Base-by-base conservation (phyloP, 192 early-diverging fungal genomes). In the Coemansia sp. region DNA sequence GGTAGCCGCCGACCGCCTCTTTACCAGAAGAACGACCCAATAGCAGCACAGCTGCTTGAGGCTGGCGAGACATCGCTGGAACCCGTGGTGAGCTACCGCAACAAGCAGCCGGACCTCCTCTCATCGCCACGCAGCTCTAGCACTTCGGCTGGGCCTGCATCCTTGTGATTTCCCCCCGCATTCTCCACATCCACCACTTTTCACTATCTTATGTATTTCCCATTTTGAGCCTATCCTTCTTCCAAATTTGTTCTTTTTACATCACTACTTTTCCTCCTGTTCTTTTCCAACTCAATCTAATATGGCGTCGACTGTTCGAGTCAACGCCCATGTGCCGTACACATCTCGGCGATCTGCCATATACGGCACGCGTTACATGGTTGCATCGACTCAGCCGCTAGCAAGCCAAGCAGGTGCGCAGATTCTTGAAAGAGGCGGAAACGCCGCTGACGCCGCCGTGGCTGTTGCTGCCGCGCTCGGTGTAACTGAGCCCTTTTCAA, bases 371-470 rank as follows among this genome's bases (percentile, higher is more conserved):
- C 84, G 82, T 21, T 89, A 86, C 59, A 90, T 93, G 82, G 90
- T 93, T 1, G 78, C 70, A 11, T 82, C 60, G 39, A 88, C 88
- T 41, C 90, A 94, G 78, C 91, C 91, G 10, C 76, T 92, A 29
- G 92, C 92, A 9, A 85, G 85, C 55, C 79, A 90, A 44, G 87
- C 87, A 1, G 92, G 92, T 19, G 71, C 90, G 2, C 68, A 65
- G 12, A 88, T 91, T 21, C 72, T 94, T 9, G 80, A 76, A 48
- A 70, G 72, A 53, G 92, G 92, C 23, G 92, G 92, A 9, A 94
- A 92, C 72, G 91, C 92, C 2, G 92, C 91, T 9, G 92, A 89
- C 76, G 88, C 88, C n/a, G 88, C 88, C 17, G 77, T 89, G 3
- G 88, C 88, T 7, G 84, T 86, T n/a, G 91, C 91, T 8, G 89